Evolutionary conservation across 2,329 filamentous ascomycete genomes (phyloP).

Genomic region (Fonsecaea nubica): DNA sequence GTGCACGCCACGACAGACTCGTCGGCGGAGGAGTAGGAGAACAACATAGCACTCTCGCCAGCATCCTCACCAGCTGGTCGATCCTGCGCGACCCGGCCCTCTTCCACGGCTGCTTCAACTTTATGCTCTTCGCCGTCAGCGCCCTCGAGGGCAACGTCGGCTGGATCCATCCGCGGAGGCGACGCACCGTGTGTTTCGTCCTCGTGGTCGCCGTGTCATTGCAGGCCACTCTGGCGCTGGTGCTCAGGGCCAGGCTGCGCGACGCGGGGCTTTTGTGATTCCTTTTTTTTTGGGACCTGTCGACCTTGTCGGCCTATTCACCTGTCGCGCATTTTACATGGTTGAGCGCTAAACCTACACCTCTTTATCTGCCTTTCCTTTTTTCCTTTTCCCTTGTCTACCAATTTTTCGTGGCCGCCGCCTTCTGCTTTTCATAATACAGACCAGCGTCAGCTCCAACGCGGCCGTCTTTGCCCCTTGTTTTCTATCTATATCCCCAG

Average conservation of each 20-base stretch:
- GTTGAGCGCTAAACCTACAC: too few species aligned
- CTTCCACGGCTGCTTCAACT: slow-evolving; percentile 35
- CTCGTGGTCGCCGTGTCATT: neutral
- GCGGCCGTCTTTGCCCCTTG: too few species aligned
- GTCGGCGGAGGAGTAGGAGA: neutral
- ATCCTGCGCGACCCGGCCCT: slow-evolving; percentile 33
- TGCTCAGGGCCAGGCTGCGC: neutral
- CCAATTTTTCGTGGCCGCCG: too few species aligned
- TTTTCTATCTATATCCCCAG: too few species aligned
- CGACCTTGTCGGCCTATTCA: too few species aligned
- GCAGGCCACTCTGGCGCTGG: neutral
- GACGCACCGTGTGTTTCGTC: slow-evolving; percentile 1
- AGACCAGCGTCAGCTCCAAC: too few species aligned
- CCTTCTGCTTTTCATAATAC: too few species aligned
- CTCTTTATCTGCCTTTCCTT: too few species aligned
- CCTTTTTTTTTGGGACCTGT: neutral
- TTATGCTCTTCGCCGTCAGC: slow-evolving; percentile 34
- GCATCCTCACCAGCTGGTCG: neutral
- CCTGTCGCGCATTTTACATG: too few species aligned
- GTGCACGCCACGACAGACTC: slow-evolving; percentile 9
- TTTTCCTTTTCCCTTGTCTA: too few species aligned
- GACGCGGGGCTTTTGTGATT: neutral
- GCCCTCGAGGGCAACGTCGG: slow-evolving; percentile 39
- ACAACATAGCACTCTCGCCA: neutral
- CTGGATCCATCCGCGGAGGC: slow-evolving; percentile 36